Evolutionary conservation across 1,284 basidiomycete genomes (phyloP).

Genomic region (Uromyces viciae-fabae): DNA sequence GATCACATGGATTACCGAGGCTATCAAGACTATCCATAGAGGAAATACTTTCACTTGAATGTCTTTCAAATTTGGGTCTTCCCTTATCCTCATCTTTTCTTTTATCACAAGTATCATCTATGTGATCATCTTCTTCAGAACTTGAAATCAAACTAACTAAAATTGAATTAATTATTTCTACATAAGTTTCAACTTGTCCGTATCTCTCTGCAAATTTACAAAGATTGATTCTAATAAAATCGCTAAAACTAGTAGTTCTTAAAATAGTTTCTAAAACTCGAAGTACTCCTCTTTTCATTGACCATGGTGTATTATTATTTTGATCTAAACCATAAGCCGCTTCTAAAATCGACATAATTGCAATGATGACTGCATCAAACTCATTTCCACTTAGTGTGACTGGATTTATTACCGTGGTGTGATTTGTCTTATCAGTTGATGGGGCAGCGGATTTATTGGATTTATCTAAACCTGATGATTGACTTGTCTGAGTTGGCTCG

Average conservation of each 20-base stretch:
- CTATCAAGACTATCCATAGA: neutral
- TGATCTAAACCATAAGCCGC: conserved; percentile 39
- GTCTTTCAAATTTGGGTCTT: no score
- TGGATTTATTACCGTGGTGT: no score
- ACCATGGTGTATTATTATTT: conserved; percentile 17
- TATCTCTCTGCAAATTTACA: conserved; percentile 6
- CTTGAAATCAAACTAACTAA: neutral
- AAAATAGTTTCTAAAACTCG: conserved; percentile 33
- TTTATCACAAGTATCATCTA: neutral
- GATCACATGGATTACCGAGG: neutral
- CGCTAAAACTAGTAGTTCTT: conserved; percentile 27
- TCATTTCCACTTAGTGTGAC: conserved; percentile 10
- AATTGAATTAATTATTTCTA: conserved; percentile 12
- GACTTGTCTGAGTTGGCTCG: no score
- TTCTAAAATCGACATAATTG: conserved; percentile 29
- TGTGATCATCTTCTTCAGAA: neutral
- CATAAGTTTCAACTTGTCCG: conserved; percentile 21
- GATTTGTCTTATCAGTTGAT: no score
- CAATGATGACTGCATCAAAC: conserved; percentile 40
- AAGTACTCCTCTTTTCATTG: conserved; percentile 36
- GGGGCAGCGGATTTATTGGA: no score
- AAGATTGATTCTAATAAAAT: neutral
- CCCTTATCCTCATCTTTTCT: no score
- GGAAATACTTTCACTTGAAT: no score
- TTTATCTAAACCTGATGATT: no score